Conservation (phyloP, 495 filamentous ascomycete genomes). For the Cryomyces antarcticus region DNA sequence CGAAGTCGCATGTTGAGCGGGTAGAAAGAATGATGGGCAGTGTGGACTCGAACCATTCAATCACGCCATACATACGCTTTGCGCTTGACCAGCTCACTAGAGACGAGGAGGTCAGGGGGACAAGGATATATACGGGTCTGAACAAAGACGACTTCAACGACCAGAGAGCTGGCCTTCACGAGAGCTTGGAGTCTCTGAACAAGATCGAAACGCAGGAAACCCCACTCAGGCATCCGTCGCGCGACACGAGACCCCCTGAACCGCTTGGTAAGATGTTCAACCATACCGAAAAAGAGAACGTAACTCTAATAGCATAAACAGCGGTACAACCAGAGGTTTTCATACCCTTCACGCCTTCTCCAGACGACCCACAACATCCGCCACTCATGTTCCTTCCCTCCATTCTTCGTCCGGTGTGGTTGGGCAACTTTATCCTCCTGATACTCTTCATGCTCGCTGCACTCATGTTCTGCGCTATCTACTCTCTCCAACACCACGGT, state of each 20-base stretch:
- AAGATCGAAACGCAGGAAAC: too few species aligned
- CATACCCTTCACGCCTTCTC: slow-evolving; percentile 28
- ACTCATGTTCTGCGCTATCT: slow-evolving; percentile 54
- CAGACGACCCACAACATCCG: slow-evolving; percentile 27
- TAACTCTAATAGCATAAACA: neutral
- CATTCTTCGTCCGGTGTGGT: slow-evolving; percentile 40
- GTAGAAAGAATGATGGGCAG: too few species aligned
- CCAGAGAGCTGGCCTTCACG: too few species aligned
- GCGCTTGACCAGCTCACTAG: slow-evolving; percentile 53
- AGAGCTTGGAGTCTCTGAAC: too few species aligned
- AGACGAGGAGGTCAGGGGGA: slow-evolving; percentile 33
- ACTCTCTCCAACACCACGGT: slow-evolving; percentile 40
- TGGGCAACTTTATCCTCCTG: slow-evolving; percentile 35
- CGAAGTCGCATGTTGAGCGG: slow-evolving; percentile 12
- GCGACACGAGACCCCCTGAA: neutral
- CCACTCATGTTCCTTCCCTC: slow-evolving; percentile 43
- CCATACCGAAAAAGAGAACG: neutral
- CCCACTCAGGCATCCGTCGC: neutral
- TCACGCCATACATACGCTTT: slow-evolving; percentile 47
- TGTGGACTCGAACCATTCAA: too few species aligned
- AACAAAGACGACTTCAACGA: slow-evolving; percentile 6
- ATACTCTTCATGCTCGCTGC: slow-evolving; percentile 51
- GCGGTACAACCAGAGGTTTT: slow-evolving; percentile 23
- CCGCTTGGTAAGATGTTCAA: neutral
- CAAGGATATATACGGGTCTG: neutral